These are phyloP conservation scores for Cercospora sp. DNA, from an alignment of 2,329 filamentous ascomycete genomes.

Conservation along the genomic window DNA sequence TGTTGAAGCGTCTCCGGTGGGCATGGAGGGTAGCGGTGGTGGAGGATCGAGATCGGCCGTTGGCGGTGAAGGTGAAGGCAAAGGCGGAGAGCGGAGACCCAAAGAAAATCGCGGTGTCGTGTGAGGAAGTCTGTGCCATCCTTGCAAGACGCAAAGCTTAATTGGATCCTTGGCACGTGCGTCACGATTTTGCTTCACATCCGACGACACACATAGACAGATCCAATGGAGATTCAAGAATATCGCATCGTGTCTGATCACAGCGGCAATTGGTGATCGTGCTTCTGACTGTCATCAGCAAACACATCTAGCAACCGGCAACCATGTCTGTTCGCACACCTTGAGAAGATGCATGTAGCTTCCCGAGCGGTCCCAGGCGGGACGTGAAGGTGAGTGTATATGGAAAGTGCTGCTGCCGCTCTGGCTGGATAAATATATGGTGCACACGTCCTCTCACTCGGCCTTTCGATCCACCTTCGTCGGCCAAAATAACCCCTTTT, in stretches of 20 bases:
- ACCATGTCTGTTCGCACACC: too few species aligned
- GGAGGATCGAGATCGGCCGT: conserved; percentile 4
- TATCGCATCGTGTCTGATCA: not conserved
- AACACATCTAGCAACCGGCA: too few species aligned
- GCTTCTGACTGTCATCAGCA: not conserved
- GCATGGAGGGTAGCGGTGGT: conserved; percentile 12
- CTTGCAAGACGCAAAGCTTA: conserved; percentile 5
- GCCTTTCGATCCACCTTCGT: not conserved
- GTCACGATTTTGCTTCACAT: not conserved
- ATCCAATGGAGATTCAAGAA: not conserved
- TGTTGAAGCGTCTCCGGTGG: conserved; percentile 23
- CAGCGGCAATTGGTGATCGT: not conserved
- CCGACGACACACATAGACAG: not conserved
- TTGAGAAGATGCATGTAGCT: not conserved
- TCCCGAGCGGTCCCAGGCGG: not conserved
- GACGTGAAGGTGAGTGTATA: not conserved
- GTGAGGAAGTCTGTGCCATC: conserved; percentile 8
- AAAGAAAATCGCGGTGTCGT: conserved; percentile 9
- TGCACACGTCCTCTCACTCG: too few species aligned
- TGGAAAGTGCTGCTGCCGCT: not conserved
- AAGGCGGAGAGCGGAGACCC: not conserved
- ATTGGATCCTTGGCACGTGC: not conserved
- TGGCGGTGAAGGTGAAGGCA: not conserved
- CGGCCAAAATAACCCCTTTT: not conserved
- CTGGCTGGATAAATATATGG: too few species aligned